Conservation (phyloP, 2,329 filamentous ascomycete genomes). For the Pseudogymnoascus sp. region DNA sequence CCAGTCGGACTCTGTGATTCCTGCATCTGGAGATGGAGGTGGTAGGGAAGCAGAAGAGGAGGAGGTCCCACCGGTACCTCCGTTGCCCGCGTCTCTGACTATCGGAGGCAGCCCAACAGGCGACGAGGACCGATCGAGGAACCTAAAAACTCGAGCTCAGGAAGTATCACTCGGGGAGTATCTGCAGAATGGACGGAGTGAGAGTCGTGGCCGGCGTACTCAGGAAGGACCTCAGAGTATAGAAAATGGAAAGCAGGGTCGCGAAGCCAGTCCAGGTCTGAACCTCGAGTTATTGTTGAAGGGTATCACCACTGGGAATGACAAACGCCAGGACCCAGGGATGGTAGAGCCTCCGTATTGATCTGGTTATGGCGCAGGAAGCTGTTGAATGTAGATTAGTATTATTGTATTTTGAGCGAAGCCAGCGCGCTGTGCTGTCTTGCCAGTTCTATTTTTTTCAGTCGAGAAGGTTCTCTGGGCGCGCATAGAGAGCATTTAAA, state of each 20-base stretch:
- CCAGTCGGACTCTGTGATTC: neutral
- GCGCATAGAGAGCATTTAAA: slow-evolving; percentile 1
- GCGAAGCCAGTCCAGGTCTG: slow-evolving; percentile 14
- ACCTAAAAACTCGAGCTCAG: neutral
- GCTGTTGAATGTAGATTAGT: slow-evolving; percentile 3
- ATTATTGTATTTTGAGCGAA: slow-evolving; percentile 8
- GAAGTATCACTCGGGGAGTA: neutral
- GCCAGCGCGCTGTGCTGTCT: slow-evolving; percentile 6
- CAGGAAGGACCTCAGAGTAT: neutral
- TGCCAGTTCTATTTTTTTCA: neutral
- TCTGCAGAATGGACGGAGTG: neutral
- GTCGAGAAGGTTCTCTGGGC: neutral
- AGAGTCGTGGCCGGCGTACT: neutral
- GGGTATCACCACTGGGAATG: slow-evolving; percentile 28
- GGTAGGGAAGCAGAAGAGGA: neutral
- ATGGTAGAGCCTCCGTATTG: slow-evolving; percentile 5
- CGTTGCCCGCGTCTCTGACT: neutral
- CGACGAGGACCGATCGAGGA: neutral
- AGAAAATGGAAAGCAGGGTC: neutral
- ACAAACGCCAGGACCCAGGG: slow-evolving; percentile 1
- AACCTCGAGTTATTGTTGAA: slow-evolving; percentile 30
- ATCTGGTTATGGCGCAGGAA: neutral
- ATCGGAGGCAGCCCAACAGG: neutral
- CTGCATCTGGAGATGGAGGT: neutral
- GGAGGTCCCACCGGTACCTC: neutral